Base-by-base conservation (phyloP, 2,329 filamentous ascomycete species). In the Talaromyces sp. region DNA sequence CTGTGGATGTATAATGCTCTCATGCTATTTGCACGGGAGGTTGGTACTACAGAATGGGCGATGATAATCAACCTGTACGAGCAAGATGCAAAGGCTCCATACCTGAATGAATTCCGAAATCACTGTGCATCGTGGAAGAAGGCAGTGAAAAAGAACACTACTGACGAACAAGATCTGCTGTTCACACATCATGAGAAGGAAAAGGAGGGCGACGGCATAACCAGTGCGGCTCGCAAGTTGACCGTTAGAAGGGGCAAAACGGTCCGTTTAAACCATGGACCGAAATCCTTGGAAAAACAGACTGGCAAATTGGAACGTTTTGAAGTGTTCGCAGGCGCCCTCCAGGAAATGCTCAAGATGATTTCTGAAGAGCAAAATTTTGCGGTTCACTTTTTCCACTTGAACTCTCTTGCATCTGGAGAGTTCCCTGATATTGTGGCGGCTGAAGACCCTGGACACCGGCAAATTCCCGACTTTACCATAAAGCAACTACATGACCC, bases 341-440 rank as follows among this genome's bases (percentile, higher is more conserved):
- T 97, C 63, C 89, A 94, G 60, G 91, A 97, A 68, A 85, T 94
- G 64, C 78, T 92, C 51, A 90, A 89, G 6, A 82, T 96, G 59
- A 87, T 97, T 61, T 88, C 91, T 66, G 92, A 93, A 73, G 94
- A 99, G 75, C 93, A 99, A 73, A 97, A 97, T 71, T 99, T 97
- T 71, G 81, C 97, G 54, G 87, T 96, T n/a, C 91, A 96, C 67
- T 94, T 97, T 74, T 97, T 97, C 82, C 93, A 97, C 68, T 86
- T 94, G 27, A 90, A 89, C n/a, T 95, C 91, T 1, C 81, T 93
- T 29, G 88, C 92, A 68, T 88, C 86, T 38, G 77, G 84, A 17
- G 92, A 97, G 70, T 97, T 97, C 70, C 83, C 89, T 1, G 94
- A 97, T 65, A 83, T 88, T 2, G 88, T 97, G 19, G 80, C 83